Base-by-base conservation (phyloP, 495 filamentous ascomycete species). In the Chaetomidium leptoderma region DNA sequence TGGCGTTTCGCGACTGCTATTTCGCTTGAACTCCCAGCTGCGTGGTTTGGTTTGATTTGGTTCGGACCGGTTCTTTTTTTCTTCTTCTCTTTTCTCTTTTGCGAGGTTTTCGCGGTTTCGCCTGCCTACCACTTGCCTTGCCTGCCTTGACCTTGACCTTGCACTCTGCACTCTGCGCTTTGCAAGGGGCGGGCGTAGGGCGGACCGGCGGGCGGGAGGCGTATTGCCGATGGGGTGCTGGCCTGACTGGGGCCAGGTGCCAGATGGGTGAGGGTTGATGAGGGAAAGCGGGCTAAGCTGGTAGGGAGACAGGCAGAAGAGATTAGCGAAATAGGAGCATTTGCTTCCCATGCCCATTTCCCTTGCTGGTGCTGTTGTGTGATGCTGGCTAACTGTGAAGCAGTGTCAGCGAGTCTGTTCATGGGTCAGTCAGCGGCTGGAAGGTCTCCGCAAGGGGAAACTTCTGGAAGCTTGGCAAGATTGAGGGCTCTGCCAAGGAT, bases 291-390 rank as follows among this genome's bases (percentile, higher is more conserved):
- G 7, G 10, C 5, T 39, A 39, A 11, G 32, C 32, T 33, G 32
- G 32, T 33, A 33, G 11, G 6, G 40, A 44, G 40, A 46, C 13
- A 29, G 24, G 13, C 24, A 46, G 43, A n/a, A 46, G 16, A 48
- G 19, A 33, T 10, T 21, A 46, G 39, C 8, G 16, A 35, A 55
- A 46, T 55, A 35, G 53, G 43, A 55, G 53, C 42, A 47, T n/a
- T 51, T 55, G 53, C 53, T 47, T 36, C 53, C 53, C 39, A 55
- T 9, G 13, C 7, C 16, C 33, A 10, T 4, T 36, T 39, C 33
- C 33, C 23, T 16, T 27, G 13, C 5, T 17, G 3, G 17, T 30
- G 30, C 7, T 16, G n/a, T 23, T 54, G 52, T 29, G 40, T 24
- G 40, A 43, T 23, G 40, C n/a, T n/a, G n/a, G n/a, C n/a, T n/a